Percentiles rank a stretch among this genome's conserved stretches.
Evolutionary conservation across 2,329 filamentous ascomycete species (phyloP).

Genomic region (Claviceps arundinis): DNA sequence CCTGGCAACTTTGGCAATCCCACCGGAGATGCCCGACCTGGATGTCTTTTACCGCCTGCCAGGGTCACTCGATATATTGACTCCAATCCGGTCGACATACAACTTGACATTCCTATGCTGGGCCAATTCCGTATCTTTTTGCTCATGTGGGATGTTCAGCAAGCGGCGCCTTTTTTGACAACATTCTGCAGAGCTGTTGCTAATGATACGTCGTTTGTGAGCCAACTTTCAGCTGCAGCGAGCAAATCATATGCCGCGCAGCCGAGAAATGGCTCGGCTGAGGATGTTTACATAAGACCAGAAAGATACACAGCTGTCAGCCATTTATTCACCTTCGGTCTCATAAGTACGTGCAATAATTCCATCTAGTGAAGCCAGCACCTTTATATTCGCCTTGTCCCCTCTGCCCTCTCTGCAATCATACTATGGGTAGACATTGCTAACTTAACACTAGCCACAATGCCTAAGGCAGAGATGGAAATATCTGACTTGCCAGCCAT

Average conservation of each 20-base stretch:
- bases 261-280: constrained; percentile 40
- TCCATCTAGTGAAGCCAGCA: constrained; percentile 7
- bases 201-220: constrained; percentile 39
- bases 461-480: constrained; percentile 50
- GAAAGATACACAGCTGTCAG: constrained; percentile 57
- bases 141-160: constrained; percentile 48
- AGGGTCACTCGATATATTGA: constrained; percentile 64
- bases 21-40: constrained; percentile 37
- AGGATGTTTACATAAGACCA: constrained; percentile 53
- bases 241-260: constrained; percentile 48
- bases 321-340: constrained; percentile 53
- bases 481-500: constrained; percentile 49
- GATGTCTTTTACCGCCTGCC: constrained; percentile 48
- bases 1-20: constrained; percentile 23
- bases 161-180: constrained; percentile 43
- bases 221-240: constrained; percentile 44
- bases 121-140: constrained; percentile 68
- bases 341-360: constrained; percentile 44
- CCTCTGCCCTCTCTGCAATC: background rate
- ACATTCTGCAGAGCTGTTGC: constrained; percentile 43
- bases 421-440: background rate
- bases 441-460: constrained; percentile 30
- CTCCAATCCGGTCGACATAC: constrained; percentile 63
- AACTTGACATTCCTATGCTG: constrained; percentile 65
- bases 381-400: too few relatives aligned